Conservation (phyloP, 2,329 filamentous ascomycete genomes). For the Amphichorda felina region DNA sequence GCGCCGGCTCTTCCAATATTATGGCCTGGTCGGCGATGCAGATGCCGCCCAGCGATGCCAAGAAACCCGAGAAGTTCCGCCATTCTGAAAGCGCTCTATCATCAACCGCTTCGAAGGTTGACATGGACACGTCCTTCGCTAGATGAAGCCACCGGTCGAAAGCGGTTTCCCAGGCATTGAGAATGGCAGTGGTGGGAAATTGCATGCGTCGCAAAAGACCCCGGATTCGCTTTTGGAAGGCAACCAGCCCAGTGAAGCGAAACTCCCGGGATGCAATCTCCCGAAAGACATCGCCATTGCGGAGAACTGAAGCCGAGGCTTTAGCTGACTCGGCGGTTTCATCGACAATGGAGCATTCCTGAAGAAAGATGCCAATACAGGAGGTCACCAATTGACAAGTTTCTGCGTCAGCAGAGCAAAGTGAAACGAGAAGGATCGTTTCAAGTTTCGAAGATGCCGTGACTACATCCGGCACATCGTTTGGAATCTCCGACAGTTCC, state of each 20-base stretch:
- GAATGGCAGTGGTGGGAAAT: slow-evolving; percentile 52
- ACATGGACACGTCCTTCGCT: slow-evolving; percentile 50
- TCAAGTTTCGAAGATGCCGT: slow-evolving; percentile 44
- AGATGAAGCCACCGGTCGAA: slow-evolving; percentile 55
- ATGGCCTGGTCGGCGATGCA: slow-evolving; percentile 49
- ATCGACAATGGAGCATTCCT: slow-evolving; percentile 46
- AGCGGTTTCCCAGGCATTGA: slow-evolving; percentile 54
- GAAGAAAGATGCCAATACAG: slow-evolving; percentile 49
- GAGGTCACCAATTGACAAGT: slow-evolving; percentile 52
- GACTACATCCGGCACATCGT: slow-evolving; percentile 42
- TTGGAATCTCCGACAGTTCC: slow-evolving; percentile 41
- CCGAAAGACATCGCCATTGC: slow-evolving; percentile 47
- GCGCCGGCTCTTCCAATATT: slow-evolving; percentile 43
- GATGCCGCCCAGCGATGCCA: slow-evolving; percentile 54
- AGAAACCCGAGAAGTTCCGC: slow-evolving; percentile 58
- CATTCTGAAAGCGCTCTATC: slow-evolving; percentile 49
- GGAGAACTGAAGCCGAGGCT: slow-evolving; percentile 37
- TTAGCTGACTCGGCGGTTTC: slow-evolving; percentile 36
- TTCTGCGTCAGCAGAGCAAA: slow-evolving; percentile 55
- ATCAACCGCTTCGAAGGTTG: slow-evolving; percentile 35
- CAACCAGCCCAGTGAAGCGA: slow-evolving; percentile 55
- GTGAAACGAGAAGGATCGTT: slow-evolving; percentile 48
- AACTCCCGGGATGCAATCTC: slow-evolving; percentile 54
- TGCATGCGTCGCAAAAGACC: slow-evolving; percentile 47
- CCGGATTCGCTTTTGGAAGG: slow-evolving; percentile 56